Conservation (phyloP, 2,329 filamentous ascomycete species). For the Aspergillus ustus region DNA sequence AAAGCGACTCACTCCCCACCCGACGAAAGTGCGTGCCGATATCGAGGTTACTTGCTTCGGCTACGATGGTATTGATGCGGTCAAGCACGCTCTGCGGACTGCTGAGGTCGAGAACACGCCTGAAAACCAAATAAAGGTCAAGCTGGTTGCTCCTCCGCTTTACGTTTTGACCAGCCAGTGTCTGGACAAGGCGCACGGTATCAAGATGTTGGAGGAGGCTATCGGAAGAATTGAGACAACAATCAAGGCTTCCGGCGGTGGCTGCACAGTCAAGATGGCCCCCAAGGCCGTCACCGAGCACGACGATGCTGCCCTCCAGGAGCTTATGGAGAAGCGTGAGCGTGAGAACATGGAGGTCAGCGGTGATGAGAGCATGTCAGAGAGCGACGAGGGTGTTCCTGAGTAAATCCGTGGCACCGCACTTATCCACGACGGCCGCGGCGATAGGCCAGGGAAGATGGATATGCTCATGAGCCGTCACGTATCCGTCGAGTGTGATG, state of each 20-base stretch:
- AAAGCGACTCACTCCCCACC: conserved; percentile 95
- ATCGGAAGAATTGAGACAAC: conserved; percentile 83
- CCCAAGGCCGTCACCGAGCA: conserved; percentile 99
- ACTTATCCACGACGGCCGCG: not conserved
- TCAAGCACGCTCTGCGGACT: conserved; percentile 88
- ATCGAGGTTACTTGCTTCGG: conserved; percentile 95
- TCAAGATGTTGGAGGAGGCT: conserved; percentile 81
- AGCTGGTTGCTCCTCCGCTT: conserved; percentile 94
- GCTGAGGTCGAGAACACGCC: conserved; percentile 92
- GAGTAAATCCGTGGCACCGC: conserved; percentile 39
- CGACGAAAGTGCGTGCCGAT: conserved; percentile 98
- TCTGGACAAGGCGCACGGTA: conserved; percentile 87
- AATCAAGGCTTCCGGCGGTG: conserved; percentile 78
- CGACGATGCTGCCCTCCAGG: conserved; percentile 95
- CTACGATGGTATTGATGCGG: conserved; percentile 97
- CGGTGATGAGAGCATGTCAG: conserved; percentile 93
- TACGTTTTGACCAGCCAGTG: conserved; percentile 97
- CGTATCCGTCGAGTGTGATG: conserved; percentile 2
- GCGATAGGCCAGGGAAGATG: not conserved
- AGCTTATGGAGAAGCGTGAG: conserved; percentile 98
- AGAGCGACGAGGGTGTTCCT: conserved; percentile 86
- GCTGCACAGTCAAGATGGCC: conserved; percentile 93
- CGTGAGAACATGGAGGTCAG: conserved; percentile 97
- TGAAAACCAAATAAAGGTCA: conserved; percentile 96
- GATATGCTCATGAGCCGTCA: not conserved